Evolutionary conservation across 495 filamentous ascomycete species (phyloP), one percentile per base, ranked within the genome.

Genomic region (Hypoxylon crocopeplum): DNA sequence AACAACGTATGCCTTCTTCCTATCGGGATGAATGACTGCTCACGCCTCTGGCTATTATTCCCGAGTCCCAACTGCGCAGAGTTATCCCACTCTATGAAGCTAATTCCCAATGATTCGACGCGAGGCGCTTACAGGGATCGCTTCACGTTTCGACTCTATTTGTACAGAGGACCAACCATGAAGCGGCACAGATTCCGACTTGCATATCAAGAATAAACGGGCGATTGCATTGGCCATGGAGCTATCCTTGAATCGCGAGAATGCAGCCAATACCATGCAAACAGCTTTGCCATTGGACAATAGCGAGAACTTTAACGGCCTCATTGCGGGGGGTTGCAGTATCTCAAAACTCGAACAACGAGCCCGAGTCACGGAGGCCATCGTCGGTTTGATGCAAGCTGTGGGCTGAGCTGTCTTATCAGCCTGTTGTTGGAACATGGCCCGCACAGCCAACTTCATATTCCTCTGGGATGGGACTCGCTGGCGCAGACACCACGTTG

Each of bases 241-340:
- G 22, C 27, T 36, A 10, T 25, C 36, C 27, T 39, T 53, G 46
- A 41, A 38, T 48, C 20, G 17, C 46, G 49, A 40, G 16, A 45
- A 44, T 55, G 37, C 30, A 45, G 32, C 61, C 54, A 59, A 59
- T 64, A 27, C 53, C 25, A 54, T 34, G 36, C 13, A 34, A 33
- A 25, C 10, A 16, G 16, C 10, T n/a, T 29, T 8, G 24, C 34
- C 21, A 48, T 58, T 58, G 38, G 48, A 50, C 19, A 22, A 5
- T 13, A 53, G 33, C 32, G 11, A 59, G 29, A 41, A 50, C 13
- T 48, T 39, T 15, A 32, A 55, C 49, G 44, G 39, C 19, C 33
- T 59, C 38, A 33, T 50, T 55, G 45, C 44, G 54, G 54, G 48
- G 45, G 61, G 5, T 38, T 34, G 22, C 29, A 41, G 27, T 2